Evolutionary conservation across 805 yeast genomes (phyloP).

Genomic region (Wickerhamiella musiphila): DNA sequence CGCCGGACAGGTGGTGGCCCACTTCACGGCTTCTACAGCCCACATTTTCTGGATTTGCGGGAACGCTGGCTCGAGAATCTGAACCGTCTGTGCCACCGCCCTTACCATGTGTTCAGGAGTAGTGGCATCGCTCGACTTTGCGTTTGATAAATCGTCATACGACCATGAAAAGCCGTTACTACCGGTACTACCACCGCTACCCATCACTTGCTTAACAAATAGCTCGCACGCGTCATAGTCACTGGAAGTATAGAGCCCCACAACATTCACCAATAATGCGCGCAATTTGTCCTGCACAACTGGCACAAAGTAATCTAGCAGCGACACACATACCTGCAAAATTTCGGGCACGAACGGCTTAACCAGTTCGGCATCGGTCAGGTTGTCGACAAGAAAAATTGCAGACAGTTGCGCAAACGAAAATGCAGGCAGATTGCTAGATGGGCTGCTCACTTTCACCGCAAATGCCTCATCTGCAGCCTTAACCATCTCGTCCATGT

Average conservation of each 20-base stretch:
- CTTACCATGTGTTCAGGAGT: conserved; percentile 77
- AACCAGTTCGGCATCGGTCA: conserved; percentile 46
- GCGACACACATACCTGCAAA: conserved; percentile 60
- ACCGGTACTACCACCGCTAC: too few relatives aligned
- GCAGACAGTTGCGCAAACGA: conserved; percentile 78
- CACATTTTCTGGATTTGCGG: conserved; percentile 29
- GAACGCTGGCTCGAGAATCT: conserved; percentile 27
- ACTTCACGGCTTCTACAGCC: conserved; percentile 64
- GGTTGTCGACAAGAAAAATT: conserved; percentile 67
- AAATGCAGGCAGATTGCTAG: conserved; percentile 34
- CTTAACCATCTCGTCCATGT: conserved; percentile 40
- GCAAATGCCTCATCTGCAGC: conserved; percentile 29
- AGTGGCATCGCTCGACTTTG: conserved; percentile 41
- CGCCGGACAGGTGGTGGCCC: conserved; percentile 98
- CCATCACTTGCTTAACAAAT: conserved; percentile 34
- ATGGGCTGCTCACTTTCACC: neutral
- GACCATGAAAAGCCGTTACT: conserved; percentile 55
- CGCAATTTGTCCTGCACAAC: conserved; percentile 75
- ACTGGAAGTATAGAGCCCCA: conserved; percentile 22
- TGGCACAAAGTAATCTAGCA: conserved; percentile 74
- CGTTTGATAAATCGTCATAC: conserved; percentile 69
- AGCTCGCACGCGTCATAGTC: conserved; percentile 29
- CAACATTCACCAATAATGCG: conserved; percentile 51
- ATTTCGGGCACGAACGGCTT: conserved; percentile 47
- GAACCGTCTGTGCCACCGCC: conserved; percentile 44